Base-by-base conservation (phyloP, 352 stramenopile species). In the Phytophthora litchii region DNA sequence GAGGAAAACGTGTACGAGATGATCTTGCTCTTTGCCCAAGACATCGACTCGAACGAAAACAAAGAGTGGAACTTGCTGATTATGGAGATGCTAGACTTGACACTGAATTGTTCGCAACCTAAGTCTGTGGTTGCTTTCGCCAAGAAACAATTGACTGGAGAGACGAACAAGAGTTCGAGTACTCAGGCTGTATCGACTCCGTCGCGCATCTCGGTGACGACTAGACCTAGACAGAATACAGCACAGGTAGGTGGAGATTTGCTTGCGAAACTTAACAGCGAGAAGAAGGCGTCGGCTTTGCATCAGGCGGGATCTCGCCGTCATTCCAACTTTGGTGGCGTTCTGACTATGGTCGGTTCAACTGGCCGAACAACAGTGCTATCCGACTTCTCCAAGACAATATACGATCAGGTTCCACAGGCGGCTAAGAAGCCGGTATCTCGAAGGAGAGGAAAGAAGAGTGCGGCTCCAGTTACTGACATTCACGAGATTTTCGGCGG, bases 11-110 rank as follows among this genome's bases (percentile, higher is more conserved):
- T 92, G 16, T 94, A 91, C 65, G 88, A 96, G 51, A 94, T 95
- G 81, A 59, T 96, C 7, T 54, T 96, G 45, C 66, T 95, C 3
- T 94, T 96, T 57, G 76, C 88, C 1, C 83, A 92, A 64, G 85
- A 95, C 45, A 95, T 96, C 48, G 86, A 96, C 8, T 83, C 86
- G 2, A 53, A 79, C 0, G 87, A 94, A 35, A 93, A 94, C 60
- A 78, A 76, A 7, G 88, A 96, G 45, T 95, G 88, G 88, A 94
- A 95, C 41, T 41, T 96, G 56, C 49, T 96, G 5, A 80, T 96
- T 34, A 92, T 96, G 85, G 88, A 96, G 63, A 94, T 96, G 72
- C 68, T 96, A 19, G 83, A 92, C 52, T 70, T 95, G 36, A 92
- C 86, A 16, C 67, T 96, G 0, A 70, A 78, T 40, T 88, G 81